Conservation (phyloP, 495 filamentous ascomycete genomes). For the Tetracladium setigerum region DNA sequence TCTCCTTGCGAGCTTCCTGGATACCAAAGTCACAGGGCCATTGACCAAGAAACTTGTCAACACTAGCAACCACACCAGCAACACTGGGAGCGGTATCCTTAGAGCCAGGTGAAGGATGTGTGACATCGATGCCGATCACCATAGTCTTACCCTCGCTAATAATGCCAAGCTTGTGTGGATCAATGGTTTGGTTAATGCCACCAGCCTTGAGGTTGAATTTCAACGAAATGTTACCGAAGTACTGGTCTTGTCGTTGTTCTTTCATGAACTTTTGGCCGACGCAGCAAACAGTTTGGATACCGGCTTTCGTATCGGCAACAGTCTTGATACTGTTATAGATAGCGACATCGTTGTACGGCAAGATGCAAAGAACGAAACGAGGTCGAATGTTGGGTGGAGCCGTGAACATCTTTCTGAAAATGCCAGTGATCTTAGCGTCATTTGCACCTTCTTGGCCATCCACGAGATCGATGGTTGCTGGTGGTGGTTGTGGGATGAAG, state of each 20-base stretch:
- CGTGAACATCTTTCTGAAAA: conserved; percentile 4
- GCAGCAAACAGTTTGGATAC: conserved; percentile 58
- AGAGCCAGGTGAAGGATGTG: conserved; percentile 73
- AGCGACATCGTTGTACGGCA: conserved; percentile 39
- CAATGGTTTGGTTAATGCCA: conserved; percentile 64
- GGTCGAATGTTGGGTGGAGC: conserved; percentile 27
- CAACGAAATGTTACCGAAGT: conserved; percentile 66
- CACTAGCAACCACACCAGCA: conserved; percentile 66
- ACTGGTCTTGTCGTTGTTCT: conserved; percentile 34
- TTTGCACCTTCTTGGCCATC: conserved; percentile 12
- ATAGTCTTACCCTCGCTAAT: conserved; percentile 62
- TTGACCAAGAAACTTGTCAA: conserved; percentile 53
- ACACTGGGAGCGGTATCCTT: conserved; percentile 55
- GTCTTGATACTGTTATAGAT: conserved; percentile 65
- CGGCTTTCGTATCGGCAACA: conserved; percentile 53
- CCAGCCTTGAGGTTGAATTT: conserved; percentile 87
- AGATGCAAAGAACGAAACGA: conserved; percentile 54
- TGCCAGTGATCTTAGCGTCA: conserved; percentile 10
- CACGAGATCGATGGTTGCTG: conserved; percentile 1
- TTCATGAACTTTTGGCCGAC: conserved; percentile 44
- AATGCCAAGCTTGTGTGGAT: conserved; percentile 41
- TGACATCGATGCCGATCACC: conserved; percentile 83
- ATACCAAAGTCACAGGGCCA: conserved; percentile 59
- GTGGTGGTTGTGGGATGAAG: conserved; percentile 14
- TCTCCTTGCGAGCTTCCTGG: conserved; percentile 53